Percentiles rank a stretch among this genome's conserved stretches.
Conservation (phyloP, 73 alveolate genomes). For the Paramecium sexaurelia region DNA sequence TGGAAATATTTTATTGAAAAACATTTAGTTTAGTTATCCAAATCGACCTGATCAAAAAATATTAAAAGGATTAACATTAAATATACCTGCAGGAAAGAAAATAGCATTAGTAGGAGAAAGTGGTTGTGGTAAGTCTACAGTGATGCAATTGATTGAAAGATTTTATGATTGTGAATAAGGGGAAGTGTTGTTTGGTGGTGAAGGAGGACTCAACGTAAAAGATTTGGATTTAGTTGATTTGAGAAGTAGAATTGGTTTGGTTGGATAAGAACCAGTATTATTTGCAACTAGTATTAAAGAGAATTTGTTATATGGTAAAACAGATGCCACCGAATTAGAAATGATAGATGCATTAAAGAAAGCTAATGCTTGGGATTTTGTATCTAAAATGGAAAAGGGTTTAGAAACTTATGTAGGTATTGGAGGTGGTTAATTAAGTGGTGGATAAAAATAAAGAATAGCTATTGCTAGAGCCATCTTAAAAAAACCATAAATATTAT, state of each 20-base stretch:
- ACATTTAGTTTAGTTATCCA: constrained; percentile 86
- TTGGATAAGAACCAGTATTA: constrained; percentile 93
- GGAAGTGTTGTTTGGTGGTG: constrained; percentile 76
- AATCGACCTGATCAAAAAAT: constrained; percentile 78
- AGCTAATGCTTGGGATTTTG: constrained; percentile 80
- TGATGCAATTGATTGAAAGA: constrained; percentile 78
- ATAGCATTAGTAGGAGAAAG: constrained; percentile 92
- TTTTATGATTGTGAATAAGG: constrained; percentile 83
- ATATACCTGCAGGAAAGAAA: constrained; percentile 74
- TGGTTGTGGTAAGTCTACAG: constrained; percentile 88
- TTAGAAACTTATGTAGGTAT: constrained; percentile 67
- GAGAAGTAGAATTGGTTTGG: constrained; percentile 88
- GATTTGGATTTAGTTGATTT: constrained; percentile 68
- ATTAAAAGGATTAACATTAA: constrained; percentile 69
- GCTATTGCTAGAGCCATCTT: constrained; percentile 75
- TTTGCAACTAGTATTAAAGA: constrained; percentile 83
- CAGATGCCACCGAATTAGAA: constrained; percentile 89
- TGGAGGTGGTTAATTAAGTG: constrained; percentile 71
- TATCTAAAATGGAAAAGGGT: constrained; percentile 44
- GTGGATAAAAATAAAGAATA: constrained; percentile 73
- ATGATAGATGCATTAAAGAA: constrained; percentile 83
- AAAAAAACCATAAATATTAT: constrained; percentile 68
- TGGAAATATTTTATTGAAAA: constrained; percentile 83
- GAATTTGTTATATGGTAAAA: constrained; percentile 80
- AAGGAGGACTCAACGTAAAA: constrained; percentile 72